Evolutionary conservation across 1,139 yeast genomes (phyloP).

Genomic region (Starmera stellimalicola): DNA sequence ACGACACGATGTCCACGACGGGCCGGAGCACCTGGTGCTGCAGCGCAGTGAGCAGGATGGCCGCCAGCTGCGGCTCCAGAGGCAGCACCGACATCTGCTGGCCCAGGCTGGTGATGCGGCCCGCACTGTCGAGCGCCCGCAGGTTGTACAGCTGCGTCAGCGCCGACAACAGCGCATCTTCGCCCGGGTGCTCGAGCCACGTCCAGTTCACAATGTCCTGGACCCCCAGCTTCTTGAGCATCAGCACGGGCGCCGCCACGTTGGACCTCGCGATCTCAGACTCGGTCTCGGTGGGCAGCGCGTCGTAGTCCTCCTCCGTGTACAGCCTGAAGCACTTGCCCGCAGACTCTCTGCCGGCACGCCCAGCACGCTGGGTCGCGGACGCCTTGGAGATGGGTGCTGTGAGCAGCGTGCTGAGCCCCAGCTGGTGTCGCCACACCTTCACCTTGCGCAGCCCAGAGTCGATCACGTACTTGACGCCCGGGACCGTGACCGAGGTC

Average conservation of each 20-base stretch:
- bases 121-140: constrained; percentile 69
- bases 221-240: constrained; percentile 76
- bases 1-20: constrained; percentile 83
- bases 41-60: constrained; percentile 67
- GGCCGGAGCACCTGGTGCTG: constrained; percentile 47
- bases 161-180: constrained; percentile 67
- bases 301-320: constrained; percentile 57
- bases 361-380: constrained; percentile 92
- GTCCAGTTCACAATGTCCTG: constrained; percentile 79
- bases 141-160: constrained; percentile 68
- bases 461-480: constrained; percentile 90
- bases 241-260: constrained; percentile 71
- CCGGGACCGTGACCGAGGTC: constrained; percentile 92
- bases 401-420: constrained; percentile 81
- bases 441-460: constrained; percentile 88
- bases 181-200: constrained; percentile 90
- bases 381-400: constrained; percentile 92
- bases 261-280: constrained; percentile 89
- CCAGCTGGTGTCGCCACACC: constrained; percentile 89
- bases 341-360: constrained; percentile 95
- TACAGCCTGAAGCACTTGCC: constrained; percentile 88
- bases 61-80: constrained; percentile 85
- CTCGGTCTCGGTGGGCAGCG: constrained; percentile 71
- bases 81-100: constrained; percentile 82
- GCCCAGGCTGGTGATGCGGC: constrained; percentile 71